Evolutionary conservation across 306 rosid species (phyloP), one percentile per base, ranked within the genome.

Genomic region (Erythrophleum fordii): DNA sequence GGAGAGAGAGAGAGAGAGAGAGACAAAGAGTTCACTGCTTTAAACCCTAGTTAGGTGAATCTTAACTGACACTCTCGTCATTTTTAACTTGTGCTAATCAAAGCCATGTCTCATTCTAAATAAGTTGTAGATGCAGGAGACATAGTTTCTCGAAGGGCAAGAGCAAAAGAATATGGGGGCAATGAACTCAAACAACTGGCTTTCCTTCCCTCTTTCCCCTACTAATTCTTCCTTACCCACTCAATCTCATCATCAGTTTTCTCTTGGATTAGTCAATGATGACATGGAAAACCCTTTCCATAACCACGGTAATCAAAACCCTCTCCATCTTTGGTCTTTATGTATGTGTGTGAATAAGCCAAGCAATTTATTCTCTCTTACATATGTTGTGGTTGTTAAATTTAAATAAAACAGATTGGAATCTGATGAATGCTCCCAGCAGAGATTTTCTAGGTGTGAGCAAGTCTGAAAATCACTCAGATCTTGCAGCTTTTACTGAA

Each of bases 141-240:
- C 70, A 75, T 80, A 79, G 70, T 83, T 83, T 66, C 13, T 74
- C 69, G 81, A 56, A 81, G 60, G 52, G 42, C 23, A 64, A 64
- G 11, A 60, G 26, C 4, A 37, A 66, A 51, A 18, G 8, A 41
- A 41, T 26, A 82, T 76, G 87, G 86, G 88, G 52, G 86, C 94
- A 62, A 89, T 91, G 92, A 92, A 94, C 77, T 79, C 94, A 83
- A 94, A 92, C 86, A 94, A 92, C 88, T 94, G 98, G 97, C 97
- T 94, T 62, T 92, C 98, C 1, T 94, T 91, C 81, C 98, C 97
- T 51, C 96, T 92, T 71, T 91, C 94, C 39, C 97, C 97, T 14
- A 81, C 92, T 75, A 88, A 89, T 77, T 85, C 98, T 79, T 86
- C 98, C 0, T 69, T 90, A 64, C 72, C 91, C 7, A 78, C 89